These are phyloP conservation scores for Beauveria asiatica DNA, from an alignment of 2,329 filamentous ascomycete genomes.

Conservation along the genomic window DNA sequence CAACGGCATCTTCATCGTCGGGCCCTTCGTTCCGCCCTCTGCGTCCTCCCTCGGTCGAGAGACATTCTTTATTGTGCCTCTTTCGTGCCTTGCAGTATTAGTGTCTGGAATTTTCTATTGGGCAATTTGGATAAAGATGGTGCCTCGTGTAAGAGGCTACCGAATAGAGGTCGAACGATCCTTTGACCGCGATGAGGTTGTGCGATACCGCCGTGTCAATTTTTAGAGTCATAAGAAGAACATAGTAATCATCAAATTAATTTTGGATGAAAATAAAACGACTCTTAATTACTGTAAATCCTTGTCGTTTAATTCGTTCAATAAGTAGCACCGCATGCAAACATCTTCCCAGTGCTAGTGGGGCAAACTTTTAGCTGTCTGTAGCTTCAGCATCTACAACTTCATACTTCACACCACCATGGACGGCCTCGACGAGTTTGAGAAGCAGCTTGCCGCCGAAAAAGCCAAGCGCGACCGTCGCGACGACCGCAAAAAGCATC, in stretches of 20 bases:
- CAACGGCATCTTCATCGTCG: conserved; percentile 44
- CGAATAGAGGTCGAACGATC: conserved; percentile 36
- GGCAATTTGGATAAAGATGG: conserved; percentile 41
- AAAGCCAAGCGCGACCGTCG: conserved; percentile 43
- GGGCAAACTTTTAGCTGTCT: conserved; percentile 5
- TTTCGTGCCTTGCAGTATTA: conserved; percentile 44
- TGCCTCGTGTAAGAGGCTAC: conserved; percentile 41
- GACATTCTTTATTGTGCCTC: conserved; percentile 48
- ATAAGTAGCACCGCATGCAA: not conserved
- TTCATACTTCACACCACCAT: conserved; percentile 21
- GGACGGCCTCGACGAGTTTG: conserved; percentile 62
- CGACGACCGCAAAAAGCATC: conserved; percentile 29
- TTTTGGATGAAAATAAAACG: not conserved
- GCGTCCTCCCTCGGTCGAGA: conserved; percentile 40
- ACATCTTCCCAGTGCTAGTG: not conserved
- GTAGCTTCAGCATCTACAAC: not conserved
- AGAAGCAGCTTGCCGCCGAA: conserved; percentile 62
- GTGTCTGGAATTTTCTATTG: conserved; percentile 44
- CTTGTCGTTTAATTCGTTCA: not conserved
- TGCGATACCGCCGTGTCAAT: conserved; percentile 25
- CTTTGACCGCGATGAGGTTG: conserved; percentile 31
- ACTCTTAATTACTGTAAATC: too few relatives aligned
- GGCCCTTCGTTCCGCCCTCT: conserved; percentile 48
- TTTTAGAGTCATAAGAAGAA: not conserved
- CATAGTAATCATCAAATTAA: not conserved